Base-by-base conservation (phyloP, 1,284 basidiomycete species). In the Ganoderma leucocontextum region DNA sequence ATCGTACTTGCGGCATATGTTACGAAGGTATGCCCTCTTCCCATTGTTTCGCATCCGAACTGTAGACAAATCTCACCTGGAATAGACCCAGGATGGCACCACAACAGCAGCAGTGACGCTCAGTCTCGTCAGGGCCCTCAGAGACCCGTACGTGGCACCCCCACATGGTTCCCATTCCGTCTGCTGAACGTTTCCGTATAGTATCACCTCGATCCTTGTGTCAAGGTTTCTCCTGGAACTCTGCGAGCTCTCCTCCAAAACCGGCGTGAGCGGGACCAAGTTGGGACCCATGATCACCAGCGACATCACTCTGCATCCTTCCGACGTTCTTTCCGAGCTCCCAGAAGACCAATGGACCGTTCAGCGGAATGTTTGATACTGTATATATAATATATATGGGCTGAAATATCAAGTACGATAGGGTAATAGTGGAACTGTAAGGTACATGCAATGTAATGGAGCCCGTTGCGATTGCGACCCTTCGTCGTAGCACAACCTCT, bases 131-230 rank as follows among this genome's bases (percentile, higher is more conserved):
- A 22, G 58, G 36, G 38, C 36, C n/a, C 29, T 41, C 22, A 60
- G 58, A 60, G 58, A 60, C 39, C 38, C 58, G 38, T 41, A 60
- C 22, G 36, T 29, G 13, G 7, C 38, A 4, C 8, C 3, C 17
- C 2, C n/a, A 9, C 5, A 10, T 29, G 8, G 12, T 22, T 8
- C 1, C 15, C 0, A 1, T 17, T 25, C n/a, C 5, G 0, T 22
- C 19, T 2, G 19, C 22, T 60, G 22, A 60, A 22, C n/a, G 4
- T 7, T 13, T 2, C 6, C 7, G 3, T 13, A 13, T 13, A 41
- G 38, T 10, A 41, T 60, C 38, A 60, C 38, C 22, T 41, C 38
- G 38, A 41, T 60, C 38, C 58, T 60, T n/a, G 38, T 39, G 6
- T 60, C 55, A 5, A 6, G 55, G 35, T 58, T 58, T 58, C 55